Evolutionary conservation across 305 asterid genomes (phyloP).

Genomic region (Plantago lanceolata): DNA sequence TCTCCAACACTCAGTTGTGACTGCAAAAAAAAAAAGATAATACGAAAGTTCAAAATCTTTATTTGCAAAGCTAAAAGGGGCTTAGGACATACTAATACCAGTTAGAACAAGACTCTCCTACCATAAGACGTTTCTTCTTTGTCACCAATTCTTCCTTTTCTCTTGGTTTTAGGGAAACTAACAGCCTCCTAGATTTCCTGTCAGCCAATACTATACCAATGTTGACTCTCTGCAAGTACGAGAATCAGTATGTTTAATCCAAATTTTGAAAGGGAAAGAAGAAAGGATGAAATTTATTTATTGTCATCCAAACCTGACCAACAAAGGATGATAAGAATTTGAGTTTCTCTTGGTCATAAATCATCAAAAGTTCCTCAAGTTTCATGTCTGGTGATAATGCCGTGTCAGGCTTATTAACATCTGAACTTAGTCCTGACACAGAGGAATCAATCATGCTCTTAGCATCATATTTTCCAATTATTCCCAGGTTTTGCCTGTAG

Average conservation of each 20-base stretch:
- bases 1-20: conserved; percentile 75
- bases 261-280: conserved; percentile 17
- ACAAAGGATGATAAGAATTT: conserved; percentile 82
- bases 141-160: conserved; percentile 75
- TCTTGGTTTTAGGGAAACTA: conserved; percentile 63
- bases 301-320: conserved; percentile 72
- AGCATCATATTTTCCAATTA: conserved; percentile 63
- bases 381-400: conserved; percentile 61
- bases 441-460: conserved; percentile 36
- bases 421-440: conserved; percentile 35
- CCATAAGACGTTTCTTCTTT: conserved; percentile 79
- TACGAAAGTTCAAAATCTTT: conserved; percentile 21
- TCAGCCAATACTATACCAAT: conserved; percentile 69
- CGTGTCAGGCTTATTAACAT: conserved; percentile 32
- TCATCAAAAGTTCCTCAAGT: conserved; percentile 77
- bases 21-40: conserved; percentile 44
- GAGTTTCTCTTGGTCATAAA: conserved; percentile 82
- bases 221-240: conserved; percentile 56
- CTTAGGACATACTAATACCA: conserved; percentile 8
- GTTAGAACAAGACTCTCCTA: conserved; percentile 28
- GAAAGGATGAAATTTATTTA: conserved; percentile 8
- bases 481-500: conserved; percentile 73
- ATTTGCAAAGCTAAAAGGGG: conserved; percentile 1
- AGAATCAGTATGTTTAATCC: conserved; percentile 16
- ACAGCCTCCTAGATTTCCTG: conserved; percentile 65